These are phyloP conservation scores for Colletotrichum lentis DNA, from an alignment of 2,329 filamentous ascomycete genomes.

Conservation along the genomic window DNA sequence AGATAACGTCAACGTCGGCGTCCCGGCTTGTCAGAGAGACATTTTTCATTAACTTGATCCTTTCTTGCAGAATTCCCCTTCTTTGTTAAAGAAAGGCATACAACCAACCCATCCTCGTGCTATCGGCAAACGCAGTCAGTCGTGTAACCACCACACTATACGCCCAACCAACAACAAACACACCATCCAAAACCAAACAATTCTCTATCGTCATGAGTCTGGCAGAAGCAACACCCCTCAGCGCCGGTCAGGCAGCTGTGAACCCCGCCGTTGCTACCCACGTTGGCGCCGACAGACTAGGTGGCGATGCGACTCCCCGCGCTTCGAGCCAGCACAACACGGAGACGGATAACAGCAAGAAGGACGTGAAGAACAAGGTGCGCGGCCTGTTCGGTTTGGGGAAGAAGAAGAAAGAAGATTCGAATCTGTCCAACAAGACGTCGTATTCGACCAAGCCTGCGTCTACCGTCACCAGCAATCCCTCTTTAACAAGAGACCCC, in stretches of 20 bases:
- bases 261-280: slow-evolving; percentile 42
- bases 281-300: slow-evolving; percentile 42
- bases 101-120: neutral
- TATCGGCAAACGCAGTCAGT: slow-evolving; percentile 16
- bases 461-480: slow-evolving; percentile 44
- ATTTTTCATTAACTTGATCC: slow-evolving; percentile 20
- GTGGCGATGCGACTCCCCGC: slow-evolving; percentile 48
- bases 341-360: slow-evolving; percentile 56
- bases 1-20: slow-evolving; percentile 32
- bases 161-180: neutral
- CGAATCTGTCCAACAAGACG: slow-evolving; percentile 46
- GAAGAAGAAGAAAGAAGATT: slow-evolving; percentile 68
- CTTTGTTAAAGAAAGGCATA: neutral
- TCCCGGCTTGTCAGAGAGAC: slow-evolving; percentile 25
- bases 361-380: slow-evolving; percentile 62
- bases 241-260: slow-evolving; percentile 43
- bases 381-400: slow-evolving; percentile 68
- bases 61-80: neutral
- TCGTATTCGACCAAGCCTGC: slow-evolving; percentile 31
- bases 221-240: slow-evolving; percentile 40
- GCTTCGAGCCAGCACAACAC: slow-evolving; percentile 43
- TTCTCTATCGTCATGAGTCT: slow-evolving; percentile 42
- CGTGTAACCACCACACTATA: neutral
- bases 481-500: slow-evolving; percentile 42
- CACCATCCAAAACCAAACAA: slow-evolving; percentile 9